phyloP scores from a whole-genome alignment of 2,329 filamentous ascomycete species.

The Exophiala sp. region DNA sequence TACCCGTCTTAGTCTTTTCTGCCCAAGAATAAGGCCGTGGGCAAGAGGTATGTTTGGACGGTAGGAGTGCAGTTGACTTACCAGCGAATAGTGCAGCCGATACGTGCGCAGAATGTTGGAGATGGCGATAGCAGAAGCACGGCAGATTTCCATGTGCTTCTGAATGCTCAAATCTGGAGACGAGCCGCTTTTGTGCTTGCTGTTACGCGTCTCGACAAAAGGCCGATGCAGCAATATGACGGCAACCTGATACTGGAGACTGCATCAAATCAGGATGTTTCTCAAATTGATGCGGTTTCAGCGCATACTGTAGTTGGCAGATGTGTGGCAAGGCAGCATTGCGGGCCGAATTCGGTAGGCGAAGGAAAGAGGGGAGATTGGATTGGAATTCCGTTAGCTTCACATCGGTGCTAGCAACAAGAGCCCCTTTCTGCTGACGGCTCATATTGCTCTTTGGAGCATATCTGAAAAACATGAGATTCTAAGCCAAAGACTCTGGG shows the following conservation, averaged over 20 bases:
- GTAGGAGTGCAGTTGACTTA: not conserved
- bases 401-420: not conserved
- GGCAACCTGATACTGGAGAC: not conserved
- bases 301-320: conserved; percentile 2
- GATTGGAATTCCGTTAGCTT: not conserved
- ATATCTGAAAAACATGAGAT: conserved; percentile 1
- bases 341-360: not conserved
- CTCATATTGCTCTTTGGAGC: not conserved
- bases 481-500: no score
- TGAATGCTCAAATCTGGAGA: not conserved
- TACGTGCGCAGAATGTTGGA: not conserved
- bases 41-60: not conserved
- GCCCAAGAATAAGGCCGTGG: not conserved
- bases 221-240: conserved; percentile 1
- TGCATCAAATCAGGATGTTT: not conserved
- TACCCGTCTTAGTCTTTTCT: not conserved
- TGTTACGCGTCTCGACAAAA: not conserved
- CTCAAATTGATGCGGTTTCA: no score
- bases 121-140: not conserved
- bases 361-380: not conserved
- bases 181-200: not conserved
- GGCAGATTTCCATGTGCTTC: not conserved
- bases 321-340: not conserved
- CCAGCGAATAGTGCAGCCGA: not conserved
- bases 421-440: not conserved